Evolutionary conservation across 495 filamentous ascomycete species (phyloP).

Genomic region (Trichoderma reesei): DNA sequence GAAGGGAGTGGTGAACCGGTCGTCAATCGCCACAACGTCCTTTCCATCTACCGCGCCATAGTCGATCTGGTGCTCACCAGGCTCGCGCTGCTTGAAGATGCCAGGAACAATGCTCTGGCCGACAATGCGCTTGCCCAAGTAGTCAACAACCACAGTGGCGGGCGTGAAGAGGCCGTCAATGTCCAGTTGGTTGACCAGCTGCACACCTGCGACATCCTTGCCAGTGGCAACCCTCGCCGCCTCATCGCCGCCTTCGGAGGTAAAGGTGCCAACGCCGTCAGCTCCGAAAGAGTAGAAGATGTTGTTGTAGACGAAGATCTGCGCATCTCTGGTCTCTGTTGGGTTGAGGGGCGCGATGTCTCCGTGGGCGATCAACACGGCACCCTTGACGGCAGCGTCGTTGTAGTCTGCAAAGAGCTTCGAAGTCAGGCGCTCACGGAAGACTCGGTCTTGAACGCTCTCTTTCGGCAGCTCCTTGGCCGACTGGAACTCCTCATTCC

Average conservation of each 20-base stretch:
- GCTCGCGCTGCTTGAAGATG: slow-evolving; percentile 97
- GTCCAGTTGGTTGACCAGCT: slow-evolving; percentile 92
- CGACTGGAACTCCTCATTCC: slow-evolving; percentile 99
- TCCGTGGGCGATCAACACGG: slow-evolving; percentile 84
- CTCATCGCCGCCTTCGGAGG: slow-evolving; percentile 91
- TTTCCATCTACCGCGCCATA: slow-evolving; percentile 98
- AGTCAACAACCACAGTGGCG: slow-evolving; percentile 93
- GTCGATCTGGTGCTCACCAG: slow-evolving; percentile 95
- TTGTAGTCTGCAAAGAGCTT: slow-evolving; percentile 98
- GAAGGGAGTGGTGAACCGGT: slow-evolving; percentile 75
- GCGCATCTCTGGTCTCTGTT: slow-evolving; percentile 82
- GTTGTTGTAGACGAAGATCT: slow-evolving; percentile 99
- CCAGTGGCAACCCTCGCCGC: slow-evolving; percentile 92
- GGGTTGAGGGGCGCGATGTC: slow-evolving; percentile 96
- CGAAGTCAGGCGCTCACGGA: slow-evolving; percentile 83
- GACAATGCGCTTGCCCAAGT: slow-evolving; percentile 92
- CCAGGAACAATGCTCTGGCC: slow-evolving; percentile 98
- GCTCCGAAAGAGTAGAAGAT: slow-evolving; percentile 98
- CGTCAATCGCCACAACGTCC: slow-evolving; percentile 83
- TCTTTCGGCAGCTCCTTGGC: slow-evolving; percentile 89
- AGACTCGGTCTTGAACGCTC: slow-evolving; percentile 88
- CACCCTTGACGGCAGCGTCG: slow-evolving; percentile 86
- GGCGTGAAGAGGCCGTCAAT: slow-evolving; percentile 89
- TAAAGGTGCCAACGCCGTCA: slow-evolving; percentile 95
- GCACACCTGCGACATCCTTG: slow-evolving; percentile 91